These are phyloP conservation scores for Apostasia shenzhenica DNA, from an alignment of 106 monocot genomes.

Conservation along the genomic window DNA sequence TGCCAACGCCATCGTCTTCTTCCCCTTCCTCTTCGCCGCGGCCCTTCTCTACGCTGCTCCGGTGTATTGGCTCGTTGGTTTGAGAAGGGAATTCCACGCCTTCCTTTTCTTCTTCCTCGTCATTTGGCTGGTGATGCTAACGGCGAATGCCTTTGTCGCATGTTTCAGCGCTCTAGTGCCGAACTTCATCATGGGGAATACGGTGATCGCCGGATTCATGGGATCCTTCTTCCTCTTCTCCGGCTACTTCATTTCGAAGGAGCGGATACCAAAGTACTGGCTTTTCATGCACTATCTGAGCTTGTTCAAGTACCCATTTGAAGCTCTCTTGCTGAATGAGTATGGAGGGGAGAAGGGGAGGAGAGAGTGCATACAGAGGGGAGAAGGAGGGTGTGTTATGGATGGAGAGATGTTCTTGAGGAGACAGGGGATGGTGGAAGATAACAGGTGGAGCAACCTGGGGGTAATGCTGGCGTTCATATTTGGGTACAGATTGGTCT, in stretches of 20 bases:
- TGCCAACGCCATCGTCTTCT: slow-evolving; percentile 56
- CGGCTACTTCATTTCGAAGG: slow-evolving; percentile 80
- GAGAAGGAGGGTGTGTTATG: slow-evolving; percentile 26
- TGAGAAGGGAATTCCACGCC: slow-evolving; percentile 30
- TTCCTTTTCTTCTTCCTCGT: slow-evolving; percentile 76
- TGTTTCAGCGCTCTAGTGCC: slow-evolving; percentile 88
- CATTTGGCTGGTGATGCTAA: slow-evolving; percentile 79
- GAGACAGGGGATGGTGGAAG: slow-evolving; percentile 48
- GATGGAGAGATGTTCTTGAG: slow-evolving; percentile 52
- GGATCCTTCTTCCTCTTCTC: slow-evolving; percentile 96
- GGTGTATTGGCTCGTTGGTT: slow-evolving; percentile 78
- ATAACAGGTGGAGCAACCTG: slow-evolving; percentile 44
- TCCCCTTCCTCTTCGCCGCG: slow-evolving; percentile 54
- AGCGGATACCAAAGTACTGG: slow-evolving; percentile 87
- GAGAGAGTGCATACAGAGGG: slow-evolving; percentile 29
- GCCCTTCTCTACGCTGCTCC: slow-evolving; percentile 60
- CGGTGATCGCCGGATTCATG: slow-evolving; percentile 75
- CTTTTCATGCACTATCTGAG: slow-evolving; percentile 92
- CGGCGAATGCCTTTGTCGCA: slow-evolving; percentile 82
- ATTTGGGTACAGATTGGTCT: slow-evolving; percentile 51
- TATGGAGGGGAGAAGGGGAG: slow-evolving; percentile 54
- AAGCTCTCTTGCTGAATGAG: slow-evolving; percentile 76
- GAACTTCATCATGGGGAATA: slow-evolving; percentile 85
- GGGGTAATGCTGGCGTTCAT: slow-evolving; percentile 62
- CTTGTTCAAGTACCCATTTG: slow-evolving; percentile 97